These are phyloP conservation scores for Viola pubescens DNA, from an alignment of 441 rosid species.

Conservation along the genomic window DNA sequence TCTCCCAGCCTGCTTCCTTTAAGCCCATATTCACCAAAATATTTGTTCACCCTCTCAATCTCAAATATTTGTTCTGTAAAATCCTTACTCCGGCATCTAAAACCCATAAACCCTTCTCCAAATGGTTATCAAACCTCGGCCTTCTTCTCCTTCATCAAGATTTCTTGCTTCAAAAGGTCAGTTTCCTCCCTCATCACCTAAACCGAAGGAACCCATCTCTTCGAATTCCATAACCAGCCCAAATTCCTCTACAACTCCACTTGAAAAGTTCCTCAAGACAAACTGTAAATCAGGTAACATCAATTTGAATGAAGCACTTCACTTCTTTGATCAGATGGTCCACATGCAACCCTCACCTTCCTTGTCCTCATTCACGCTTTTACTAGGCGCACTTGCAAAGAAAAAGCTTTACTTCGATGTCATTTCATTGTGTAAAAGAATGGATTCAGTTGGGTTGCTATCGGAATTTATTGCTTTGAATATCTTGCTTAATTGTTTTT, in stretches of 20 bases:
- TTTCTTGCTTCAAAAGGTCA: background rate
- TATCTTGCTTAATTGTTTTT: conserved; percentile 39
- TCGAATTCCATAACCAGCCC: background rate
- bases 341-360: conserved; percentile 7
- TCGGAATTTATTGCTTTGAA: conserved; percentile 1
- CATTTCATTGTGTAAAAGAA: background rate
- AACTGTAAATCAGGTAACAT: conserved; percentile 22
- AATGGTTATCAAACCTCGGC: background rate
- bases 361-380: background rate
- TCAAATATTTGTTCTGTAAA: no score
- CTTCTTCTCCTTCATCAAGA: background rate
- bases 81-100: background rate
- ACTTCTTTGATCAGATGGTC: conserved; percentile 13
- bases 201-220: background rate
- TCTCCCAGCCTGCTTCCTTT: no score
- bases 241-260: background rate
- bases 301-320: conserved; percentile 21
- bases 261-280: conserved; percentile 7
- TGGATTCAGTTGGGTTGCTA: conserved; percentile 2
- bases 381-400: conserved; percentile 6
- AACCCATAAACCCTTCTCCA: background rate
- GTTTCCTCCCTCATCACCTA: background rate
- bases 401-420: conserved; percentile 1
- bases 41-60: no score
- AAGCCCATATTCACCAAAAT: background rate